These are phyloP conservation scores for Colletotrichum kahawae DNA, from an alignment of 2,329 filamentous ascomycete genomes.

Conservation along the genomic window DNA sequence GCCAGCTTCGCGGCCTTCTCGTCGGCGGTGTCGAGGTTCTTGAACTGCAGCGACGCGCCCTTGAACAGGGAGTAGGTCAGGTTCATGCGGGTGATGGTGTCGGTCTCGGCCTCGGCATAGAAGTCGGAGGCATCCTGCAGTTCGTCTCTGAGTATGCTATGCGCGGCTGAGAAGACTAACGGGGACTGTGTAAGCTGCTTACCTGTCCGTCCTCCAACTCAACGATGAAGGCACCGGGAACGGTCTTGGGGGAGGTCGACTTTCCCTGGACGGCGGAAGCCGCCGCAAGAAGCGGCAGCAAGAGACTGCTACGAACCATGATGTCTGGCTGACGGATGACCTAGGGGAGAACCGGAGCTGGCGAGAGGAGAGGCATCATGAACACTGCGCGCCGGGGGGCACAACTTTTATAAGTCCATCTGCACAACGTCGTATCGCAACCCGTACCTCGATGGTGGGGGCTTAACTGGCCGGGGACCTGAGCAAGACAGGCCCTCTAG, in stretches of 20 bases:
- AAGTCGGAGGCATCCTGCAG: slow-evolving; percentile 47
- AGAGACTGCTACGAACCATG: slow-evolving; percentile 41
- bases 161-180: neutral
- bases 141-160: neutral
- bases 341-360: slow-evolving; percentile 16
- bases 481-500: neutral
- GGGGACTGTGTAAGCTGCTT: slow-evolving; percentile 19
- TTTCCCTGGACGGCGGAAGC: slow-evolving; percentile 33
- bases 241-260: slow-evolving; percentile 28
- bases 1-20: slow-evolving; percentile 46
- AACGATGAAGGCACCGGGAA: slow-evolving; percentile 57
- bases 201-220: slow-evolving; percentile 58
- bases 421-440: neutral
- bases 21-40: slow-evolving; percentile 49
- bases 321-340: slow-evolving; percentile 24
- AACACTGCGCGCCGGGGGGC: neutral
- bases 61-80: slow-evolving; percentile 58
- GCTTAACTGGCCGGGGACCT: neutral
- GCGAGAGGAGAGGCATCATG: neutral
- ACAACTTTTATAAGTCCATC: slow-evolving; percentile 7
- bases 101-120: slow-evolving; percentile 38
- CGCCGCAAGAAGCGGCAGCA: slow-evolving; percentile 40
- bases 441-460: neutral
- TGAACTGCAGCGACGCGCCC: slow-evolving; percentile 58
- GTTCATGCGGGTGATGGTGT: slow-evolving; percentile 51